Evolutionary conservation across 2,329 filamentous ascomycete species (phyloP), one percentile per base, ranked within the genome.

Genomic region (Colletotrichum tamarilloi): DNA sequence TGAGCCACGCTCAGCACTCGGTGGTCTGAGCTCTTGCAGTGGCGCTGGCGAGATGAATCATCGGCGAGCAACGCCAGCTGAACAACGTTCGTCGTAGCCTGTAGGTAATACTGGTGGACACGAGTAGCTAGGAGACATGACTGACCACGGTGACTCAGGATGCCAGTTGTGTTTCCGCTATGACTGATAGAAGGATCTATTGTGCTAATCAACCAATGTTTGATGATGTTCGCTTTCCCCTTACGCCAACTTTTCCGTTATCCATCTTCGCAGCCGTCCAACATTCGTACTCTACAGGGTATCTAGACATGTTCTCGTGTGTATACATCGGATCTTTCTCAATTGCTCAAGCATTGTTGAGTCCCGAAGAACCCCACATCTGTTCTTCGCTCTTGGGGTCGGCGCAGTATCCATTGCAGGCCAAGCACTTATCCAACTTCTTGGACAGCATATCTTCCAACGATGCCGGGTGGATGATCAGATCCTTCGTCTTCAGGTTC

Each of bases 401-500:
- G 19, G 71, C 71, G 22, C 71, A 73, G 67, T 60, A 73, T 19
- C 71, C 71, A 46, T 73, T 46, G 56, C 71, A 73, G 12, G 71
- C 71, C n/a, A 70, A 52, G 30, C 71, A 73, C 49, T 73, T 73
- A 38, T 73, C 60, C 56, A 73, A 59, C 68, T 74, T 74, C 24
- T 74, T 75, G 14, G 68, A 46, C 42, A 72, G 49, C 65, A 75
- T 68, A 38, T 75, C 74, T 22, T 58, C 58, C 26, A 72, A 62
- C 14, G 74, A 75, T 5, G 35, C 53, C 19, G 49, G 52, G 24
- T 75, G 72, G 26, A 75, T 22, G 19, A 75, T 72, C 56, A 77
- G 72, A 49, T 74, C 78, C 76, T 78, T 79, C 68, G 78, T 79
- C 57, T n/a, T 53, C 24, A 75, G 72, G 26, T 74, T 63, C 19